phyloP scores from a whole-genome alignment of 2,329 filamentous ascomycete genomes.

The Geosmithia flava region DNA sequence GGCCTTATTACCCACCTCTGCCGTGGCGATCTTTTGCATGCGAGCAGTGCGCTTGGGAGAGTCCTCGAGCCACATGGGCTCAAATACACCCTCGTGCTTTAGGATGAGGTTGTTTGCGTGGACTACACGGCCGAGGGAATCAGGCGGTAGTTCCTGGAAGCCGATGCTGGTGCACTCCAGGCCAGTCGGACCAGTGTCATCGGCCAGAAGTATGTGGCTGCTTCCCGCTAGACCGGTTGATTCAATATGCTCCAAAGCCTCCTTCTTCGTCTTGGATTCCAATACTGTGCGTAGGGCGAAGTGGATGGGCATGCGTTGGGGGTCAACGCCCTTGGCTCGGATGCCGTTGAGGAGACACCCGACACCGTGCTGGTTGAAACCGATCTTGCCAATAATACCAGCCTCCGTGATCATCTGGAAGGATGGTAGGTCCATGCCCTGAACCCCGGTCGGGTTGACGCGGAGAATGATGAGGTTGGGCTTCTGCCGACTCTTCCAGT shows the following conservation, averaged over 20 bases:
- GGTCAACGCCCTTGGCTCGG: conserved; percentile 39
- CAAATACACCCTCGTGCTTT: conserved; percentile 13
- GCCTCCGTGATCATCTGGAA: conserved; percentile 46
- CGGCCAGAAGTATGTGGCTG: conserved; percentile 4
- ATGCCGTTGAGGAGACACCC: conserved; percentile 52
- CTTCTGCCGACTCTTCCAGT: conserved; percentile 46
- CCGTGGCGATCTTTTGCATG: conserved; percentile 10
- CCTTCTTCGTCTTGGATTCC: conserved; percentile 27
- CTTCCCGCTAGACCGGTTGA: conserved; percentile 4
- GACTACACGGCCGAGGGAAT: conserved; percentile 2
- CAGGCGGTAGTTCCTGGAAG: conserved; percentile 1
- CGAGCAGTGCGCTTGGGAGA: conserved; percentile 12
- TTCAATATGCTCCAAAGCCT: conserved; percentile 1
- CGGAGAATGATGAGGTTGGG: conserved; percentile 34
- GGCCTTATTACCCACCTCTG: not conserved
- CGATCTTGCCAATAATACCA: conserved; percentile 54
- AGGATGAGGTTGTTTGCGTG: conserved; percentile 10
- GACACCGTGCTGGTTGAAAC: conserved; percentile 45
- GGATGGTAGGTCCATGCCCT: conserved; percentile 22
- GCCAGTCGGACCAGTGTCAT: conserved; percentile 1
- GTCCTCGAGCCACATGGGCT: conserved; percentile 16
- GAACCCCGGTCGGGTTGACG: conserved; percentile 26
- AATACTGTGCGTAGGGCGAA: conserved; percentile 43
- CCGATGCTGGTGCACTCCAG: conserved; percentile 4
- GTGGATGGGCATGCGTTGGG: conserved; percentile 43